Conservation (phyloP, 176 grass and related monocot genomes). For the Cenchrus fungigraminus region DNA sequence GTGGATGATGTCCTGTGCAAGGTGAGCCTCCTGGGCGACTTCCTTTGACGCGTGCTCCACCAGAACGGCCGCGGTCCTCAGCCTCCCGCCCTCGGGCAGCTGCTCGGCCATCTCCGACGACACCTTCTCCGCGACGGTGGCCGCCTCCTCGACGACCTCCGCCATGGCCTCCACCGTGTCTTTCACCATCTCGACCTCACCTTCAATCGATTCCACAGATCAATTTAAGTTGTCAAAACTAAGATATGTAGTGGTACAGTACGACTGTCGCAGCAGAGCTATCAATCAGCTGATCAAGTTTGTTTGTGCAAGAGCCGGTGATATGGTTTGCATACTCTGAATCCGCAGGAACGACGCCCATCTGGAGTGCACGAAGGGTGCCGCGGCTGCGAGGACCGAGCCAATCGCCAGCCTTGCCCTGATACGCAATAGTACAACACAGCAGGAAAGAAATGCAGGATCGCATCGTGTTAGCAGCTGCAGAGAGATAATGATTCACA, state of each 20-base stretch:
- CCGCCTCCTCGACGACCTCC: constrained; percentile 61
- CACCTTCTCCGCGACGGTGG: constrained; percentile 49
- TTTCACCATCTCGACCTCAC: constrained; percentile 60
- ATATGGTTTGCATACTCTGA: constrained; percentile 33
- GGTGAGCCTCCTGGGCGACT: constrained; percentile 63
- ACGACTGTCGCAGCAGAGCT: no score
- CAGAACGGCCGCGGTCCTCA: constrained; percentile 47
- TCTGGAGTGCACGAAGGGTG: constrained; percentile 59
- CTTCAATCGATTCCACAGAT: constrained; percentile 8
- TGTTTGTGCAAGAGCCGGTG: no score
- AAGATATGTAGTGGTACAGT: no score
- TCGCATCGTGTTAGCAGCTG: not conserved
- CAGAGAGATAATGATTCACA: not conserved
- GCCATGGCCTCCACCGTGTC: constrained; percentile 50
- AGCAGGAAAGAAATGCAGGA: not conserved
- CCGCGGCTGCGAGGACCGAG: constrained; percentile 38
- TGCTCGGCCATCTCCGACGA: constrained; percentile 53
- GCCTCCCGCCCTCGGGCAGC: constrained; percentile 43
- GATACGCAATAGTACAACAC: not conserved
- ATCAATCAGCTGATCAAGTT: not conserved
- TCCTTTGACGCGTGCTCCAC: constrained; percentile 61
- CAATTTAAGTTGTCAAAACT: not conserved
- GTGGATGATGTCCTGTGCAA: constrained; percentile 66
- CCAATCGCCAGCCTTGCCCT: constrained; percentile 66
- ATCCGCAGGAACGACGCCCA: constrained; percentile 62